Evolutionary conservation across 2,329 filamentous ascomycete species (phyloP).

Genomic region (Fusarium virguliforme): DNA sequence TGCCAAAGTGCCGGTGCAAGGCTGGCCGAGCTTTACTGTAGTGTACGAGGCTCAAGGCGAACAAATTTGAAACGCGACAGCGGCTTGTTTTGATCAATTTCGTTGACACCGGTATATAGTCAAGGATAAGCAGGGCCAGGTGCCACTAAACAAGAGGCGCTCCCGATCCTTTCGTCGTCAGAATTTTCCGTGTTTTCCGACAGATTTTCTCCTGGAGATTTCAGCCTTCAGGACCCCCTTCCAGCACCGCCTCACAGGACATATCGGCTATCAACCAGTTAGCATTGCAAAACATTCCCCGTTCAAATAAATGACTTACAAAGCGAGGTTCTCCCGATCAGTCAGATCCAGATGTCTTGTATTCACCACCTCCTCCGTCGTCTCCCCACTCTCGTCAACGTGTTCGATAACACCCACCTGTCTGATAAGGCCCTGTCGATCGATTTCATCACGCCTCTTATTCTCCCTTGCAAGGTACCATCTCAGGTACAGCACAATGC

Average conservation of each 20-base stretch:
- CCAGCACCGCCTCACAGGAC: background rate
- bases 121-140: too few relatives aligned
- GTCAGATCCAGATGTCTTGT: conserved; percentile 11
- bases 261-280: conserved; percentile 5
- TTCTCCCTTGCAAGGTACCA: conserved; percentile 6
- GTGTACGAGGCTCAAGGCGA: too few relatives aligned
- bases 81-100: too few relatives aligned
- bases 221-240: too few relatives aligned
- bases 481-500: conserved; percentile 1
- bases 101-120: too few relatives aligned
- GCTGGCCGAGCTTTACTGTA: too few relatives aligned
- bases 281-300: background rate
- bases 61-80: too few relatives aligned
- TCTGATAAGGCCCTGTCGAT: conserved; percentile 4
- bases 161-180: background rate
- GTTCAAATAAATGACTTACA: background rate
- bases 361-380: background rate
- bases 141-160: too few relatives aligned
- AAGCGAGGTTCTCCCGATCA: conserved; percentile 12
- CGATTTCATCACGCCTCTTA: conserved; percentile 2
- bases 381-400: conserved; percentile 11
- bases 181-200: background rate
- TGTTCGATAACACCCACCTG: conserved; percentile 9
- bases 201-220: too few relatives aligned
- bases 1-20: too few relatives aligned